These are phyloP conservation scores for Trichocomaceae sp. DNA, from an alignment of 2,329 filamentous ascomycete species.

Conservation along the genomic window DNA sequence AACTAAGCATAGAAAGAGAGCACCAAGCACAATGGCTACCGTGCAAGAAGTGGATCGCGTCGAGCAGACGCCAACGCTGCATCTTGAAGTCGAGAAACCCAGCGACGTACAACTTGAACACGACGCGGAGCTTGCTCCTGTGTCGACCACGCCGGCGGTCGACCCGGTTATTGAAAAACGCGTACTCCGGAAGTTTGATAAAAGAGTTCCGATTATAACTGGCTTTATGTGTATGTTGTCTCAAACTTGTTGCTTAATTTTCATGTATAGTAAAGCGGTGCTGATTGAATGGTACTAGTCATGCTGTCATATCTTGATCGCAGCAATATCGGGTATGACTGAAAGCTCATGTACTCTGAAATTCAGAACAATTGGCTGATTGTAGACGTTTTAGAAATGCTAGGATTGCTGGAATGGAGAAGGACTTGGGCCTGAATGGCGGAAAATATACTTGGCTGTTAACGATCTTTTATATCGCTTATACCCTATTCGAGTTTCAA, in stretches of 20 bases:
- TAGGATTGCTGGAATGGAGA: slow-evolving; percentile 47
- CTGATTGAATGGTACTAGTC: slow-evolving; percentile 25
- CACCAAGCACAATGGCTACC: background rate
- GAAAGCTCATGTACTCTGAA: background rate
- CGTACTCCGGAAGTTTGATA: slow-evolving; percentile 33
- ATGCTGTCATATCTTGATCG: slow-evolving; percentile 45
- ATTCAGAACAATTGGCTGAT: background rate
- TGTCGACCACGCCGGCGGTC: slow-evolving; percentile 16
- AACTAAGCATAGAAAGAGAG: background rate
- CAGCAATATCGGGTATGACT: slow-evolving; percentile 42
- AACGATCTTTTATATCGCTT: slow-evolving; percentile 50
- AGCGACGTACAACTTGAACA: slow-evolving; percentile 2
- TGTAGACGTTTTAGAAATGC: slow-evolving; percentile 40
- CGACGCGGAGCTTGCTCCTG: slow-evolving; percentile 2
- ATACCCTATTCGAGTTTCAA: slow-evolving; percentile 38
- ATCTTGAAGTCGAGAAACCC: slow-evolving; percentile 5
- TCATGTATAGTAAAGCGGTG: slow-evolving; percentile 1
- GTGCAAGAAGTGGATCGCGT: background rate
- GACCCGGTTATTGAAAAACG: slow-evolving; percentile 31
- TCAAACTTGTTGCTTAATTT: background rate
- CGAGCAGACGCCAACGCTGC: background rate
- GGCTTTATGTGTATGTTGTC: slow-evolving; percentile 33
- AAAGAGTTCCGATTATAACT: slow-evolving; percentile 29
- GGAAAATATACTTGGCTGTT: slow-evolving; percentile 46
- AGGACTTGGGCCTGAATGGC: slow-evolving; percentile 43